Percentiles rank a stretch among this genome's conserved stretches.
Conservation (phyloP, 768 basidiomycete species). For the Asterophora lycoperdoides region DNA sequence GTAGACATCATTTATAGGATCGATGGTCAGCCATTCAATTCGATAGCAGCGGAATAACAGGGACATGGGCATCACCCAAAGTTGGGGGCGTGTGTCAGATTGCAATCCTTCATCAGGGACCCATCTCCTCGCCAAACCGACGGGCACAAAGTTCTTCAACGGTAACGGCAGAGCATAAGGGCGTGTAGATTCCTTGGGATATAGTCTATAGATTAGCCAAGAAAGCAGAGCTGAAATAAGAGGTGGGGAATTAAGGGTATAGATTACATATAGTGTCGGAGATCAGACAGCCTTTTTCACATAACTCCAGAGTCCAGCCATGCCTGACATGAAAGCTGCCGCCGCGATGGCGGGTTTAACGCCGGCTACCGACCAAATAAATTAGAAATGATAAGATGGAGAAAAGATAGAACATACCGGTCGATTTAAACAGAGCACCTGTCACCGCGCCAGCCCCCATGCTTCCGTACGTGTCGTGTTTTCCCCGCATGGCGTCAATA, state of each 20-base stretch:
- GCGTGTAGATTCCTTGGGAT: slow-evolving; percentile 34
- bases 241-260: slow-evolving; percentile 46
- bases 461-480: slow-evolving; percentile 88
- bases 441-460: slow-evolving; percentile 91
- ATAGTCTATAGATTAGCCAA: slow-evolving; percentile 39
- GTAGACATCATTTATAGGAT: slow-evolving; percentile 41
- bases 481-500: slow-evolving; percentile 83
- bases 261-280: slow-evolving; percentile 39
- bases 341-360: slow-evolving; percentile 85
- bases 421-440: slow-evolving; percentile 89
- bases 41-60: slow-evolving; percentile 26
- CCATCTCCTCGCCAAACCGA: slow-evolving; percentile 38
- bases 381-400: slow-evolving; percentile 29
- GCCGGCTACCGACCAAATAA: slow-evolving; percentile 66
- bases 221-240: slow-evolving; percentile 39
- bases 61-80: slow-evolving; percentile 33
- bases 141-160: slow-evolving; percentile 35
- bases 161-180: slow-evolving; percentile 24
- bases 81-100: slow-evolving; percentile 48
- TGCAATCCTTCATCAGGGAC: slow-evolving; percentile 39
- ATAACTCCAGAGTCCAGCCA: slow-evolving; percentile 92
- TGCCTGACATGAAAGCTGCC: slow-evolving; percentile 82
- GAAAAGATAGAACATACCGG: slow-evolving; percentile 59
- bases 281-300: slow-evolving; percentile 85
- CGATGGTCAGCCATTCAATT: slow-evolving; percentile 26